Base-by-base conservation (phyloP, 1,284 basidiomycete genomes). In the Ganoderma sinense region DNA sequence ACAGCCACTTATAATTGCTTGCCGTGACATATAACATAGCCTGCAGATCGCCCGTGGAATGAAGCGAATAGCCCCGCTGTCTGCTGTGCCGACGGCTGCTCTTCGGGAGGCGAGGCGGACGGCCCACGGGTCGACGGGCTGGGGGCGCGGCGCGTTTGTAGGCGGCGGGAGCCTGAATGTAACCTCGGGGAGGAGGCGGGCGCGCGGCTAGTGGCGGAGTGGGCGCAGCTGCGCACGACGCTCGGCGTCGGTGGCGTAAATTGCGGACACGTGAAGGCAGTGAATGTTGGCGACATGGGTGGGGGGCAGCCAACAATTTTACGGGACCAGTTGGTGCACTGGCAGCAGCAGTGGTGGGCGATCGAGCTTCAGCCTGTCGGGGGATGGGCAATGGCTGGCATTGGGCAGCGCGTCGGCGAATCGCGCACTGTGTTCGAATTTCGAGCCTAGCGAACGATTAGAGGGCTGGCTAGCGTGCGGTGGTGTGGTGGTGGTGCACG, bases 201-300 rank as follows among this genome's bases (percentile, higher is more conserved):
- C 5, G 53, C 53, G 53, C 31, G 48, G 51, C 64, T 39, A 65
- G 64, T 23, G 51, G 29, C 36, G 23, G 64, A 39, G 36, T 33
- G 40, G 39, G 39, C 18, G 39, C 51, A 41, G 39, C 33, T 40
- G 55, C n/a, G 33, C 53, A n/a, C 11, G 33, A 41, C 26, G 63
- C n/a, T 23, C 16, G 14, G 33, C 16, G 20, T 63, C 33, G 60
- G 66, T 68, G 67, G 67, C 67, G 67, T 20, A 60, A 51, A 62
- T 62, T 65, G 55, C 45, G 59, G 59, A 65, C 67, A 33, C 61
- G 58, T 66, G 65, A 65, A 39, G 39, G 23, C 13, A 2, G 14
- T 55, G 48, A 40, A 55, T 43, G 59, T 61, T 61, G 58, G 33
- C 33, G 59, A 61, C 59, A 26, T 41, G n/a, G 33, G 39, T 33